Base-by-base conservation (phyloP, 2,329 filamentous ascomycete species). In the Hypoxylon sp. region DNA sequence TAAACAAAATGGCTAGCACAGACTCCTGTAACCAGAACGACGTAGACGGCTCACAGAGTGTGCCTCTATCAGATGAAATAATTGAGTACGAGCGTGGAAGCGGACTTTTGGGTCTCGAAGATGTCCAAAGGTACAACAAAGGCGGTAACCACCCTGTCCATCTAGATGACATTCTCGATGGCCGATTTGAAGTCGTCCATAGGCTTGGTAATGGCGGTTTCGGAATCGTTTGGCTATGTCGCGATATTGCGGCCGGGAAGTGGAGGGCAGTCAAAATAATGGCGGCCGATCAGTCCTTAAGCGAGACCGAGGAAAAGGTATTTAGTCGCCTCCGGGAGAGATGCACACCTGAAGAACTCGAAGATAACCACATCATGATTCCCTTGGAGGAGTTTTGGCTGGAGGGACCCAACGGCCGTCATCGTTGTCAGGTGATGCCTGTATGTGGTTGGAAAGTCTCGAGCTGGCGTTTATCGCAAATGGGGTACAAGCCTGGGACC, bases 261-360 rank as follows among this genome's bases (percentile, higher is more conserved):
- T 71, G 69, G 69, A 62, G 59, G 17, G 68, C 66, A 1, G 37
- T 71, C 19, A 70, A 70, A 17, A 54, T 71, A n/a, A 41, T 64
- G 20, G 22, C 61, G 4, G 69, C 68, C 2, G 13, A 60, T 4
- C 17, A 48, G 6, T 68, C 67, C 4, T 68, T 65, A 7, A 30
- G 26, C 0, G 15, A 20, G 1, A 39, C 8, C 4, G 67, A 67
- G 28, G 11, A 47, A 4, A 50, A 50, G 6, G 58, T 66, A n/a
- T 59, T 49, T 13, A n/a, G 17, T 5, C 47, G 53, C 11, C 59
- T 69, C 6, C 47, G 28, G 34, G 4, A 22, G 1, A 20, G 43
- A n/a, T 48, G 4, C 0, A 50, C 56, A 1, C 1, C 11, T 2
- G 17, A 53, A 20, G 24, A 60, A 5, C 46, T 68, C 0, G 39